phyloP scores from a whole-genome alignment of 2,329 filamentous ascomycete species.

The Microcyclosporella mali region DNA sequence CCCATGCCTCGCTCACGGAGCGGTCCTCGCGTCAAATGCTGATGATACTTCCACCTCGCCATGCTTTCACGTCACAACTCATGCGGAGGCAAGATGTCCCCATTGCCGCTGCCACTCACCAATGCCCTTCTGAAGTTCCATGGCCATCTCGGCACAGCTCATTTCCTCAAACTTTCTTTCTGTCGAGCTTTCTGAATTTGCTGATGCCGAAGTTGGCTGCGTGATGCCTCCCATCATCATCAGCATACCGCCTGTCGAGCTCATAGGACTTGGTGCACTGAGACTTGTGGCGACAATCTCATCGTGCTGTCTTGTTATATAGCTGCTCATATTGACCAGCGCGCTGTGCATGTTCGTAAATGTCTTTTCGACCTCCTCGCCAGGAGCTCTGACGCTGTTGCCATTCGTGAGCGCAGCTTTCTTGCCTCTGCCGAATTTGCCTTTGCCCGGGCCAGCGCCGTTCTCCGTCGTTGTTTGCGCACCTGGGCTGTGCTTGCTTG shows the following conservation, averaged over 20 bases:
- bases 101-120: conserved; percentile 9
- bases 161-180: conserved; percentile 59
- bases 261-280: neutral
- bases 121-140: conserved; percentile 70
- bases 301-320: conserved; percentile 11
- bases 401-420: conserved; percentile 28
- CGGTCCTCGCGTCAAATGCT: too few species aligned
- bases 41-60: neutral
- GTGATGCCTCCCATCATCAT: neutral
- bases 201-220: conserved; percentile 2
- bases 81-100: conserved; percentile 7
- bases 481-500: conserved; percentile 29
- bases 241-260: neutral
- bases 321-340: conserved; percentile 16
- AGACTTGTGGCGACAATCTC: conserved; percentile 3
- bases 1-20: too few species aligned
- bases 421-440: conserved; percentile 25
- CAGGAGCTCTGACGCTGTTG: conserved; percentile 10
- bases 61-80: neutral
- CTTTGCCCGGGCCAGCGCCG: conserved; percentile 30
- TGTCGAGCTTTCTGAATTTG: neutral
- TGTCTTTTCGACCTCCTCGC: conserved; percentile 17
- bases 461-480: conserved; percentile 41
- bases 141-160: conserved; percentile 84
- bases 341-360: conserved; percentile 22